A percentile compares a stretch with the other conserved stretches of the same genome.
Conservation (phyloP, 2,329 filamentous ascomycete genomes). For the Aspergillus ustus region DNA sequence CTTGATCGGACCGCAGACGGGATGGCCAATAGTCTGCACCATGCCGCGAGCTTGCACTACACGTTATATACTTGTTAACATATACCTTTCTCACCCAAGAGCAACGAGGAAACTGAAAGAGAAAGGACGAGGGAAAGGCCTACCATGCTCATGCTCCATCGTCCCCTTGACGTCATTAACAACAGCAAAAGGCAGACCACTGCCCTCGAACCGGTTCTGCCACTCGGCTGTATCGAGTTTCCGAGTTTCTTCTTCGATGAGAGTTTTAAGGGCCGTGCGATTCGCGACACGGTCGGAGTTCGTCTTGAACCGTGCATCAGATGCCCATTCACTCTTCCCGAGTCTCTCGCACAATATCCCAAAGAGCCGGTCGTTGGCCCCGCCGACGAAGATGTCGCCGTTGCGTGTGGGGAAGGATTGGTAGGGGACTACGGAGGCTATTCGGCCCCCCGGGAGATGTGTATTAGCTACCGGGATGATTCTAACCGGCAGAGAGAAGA, state of each 20-base stretch:
- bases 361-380: constrained; percentile 67
- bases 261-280: constrained; percentile 72
- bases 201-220: constrained; percentile 82
- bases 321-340: constrained; percentile 62
- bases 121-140: constrained; percentile 26
- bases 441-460: neutral
- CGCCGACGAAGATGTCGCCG: constrained; percentile 66
- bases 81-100: neutral
- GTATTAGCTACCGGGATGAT: constrained; percentile 26
- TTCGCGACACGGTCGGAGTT: constrained; percentile 67
- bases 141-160: constrained; percentile 81
- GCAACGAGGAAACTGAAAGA: neutral
- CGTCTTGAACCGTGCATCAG: constrained; percentile 60
- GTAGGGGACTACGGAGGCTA: constrained; percentile 94
- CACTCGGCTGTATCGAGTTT: constrained; percentile 85
- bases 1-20: constrained; percentile 80
- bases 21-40: constrained; percentile 87
- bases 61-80: neutral
- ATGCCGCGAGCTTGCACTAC: constrained; percentile 75
- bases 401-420: constrained; percentile 73
- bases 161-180: constrained; percentile 91
- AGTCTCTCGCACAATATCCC: constrained; percentile 63
- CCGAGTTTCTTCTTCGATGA: constrained; percentile 76
- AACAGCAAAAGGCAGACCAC: constrained; percentile 89
- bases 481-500: constrained; percentile 13